Conservation (phyloP, 257 asterid genomes). For the Solanum tacnaense region DNA sequence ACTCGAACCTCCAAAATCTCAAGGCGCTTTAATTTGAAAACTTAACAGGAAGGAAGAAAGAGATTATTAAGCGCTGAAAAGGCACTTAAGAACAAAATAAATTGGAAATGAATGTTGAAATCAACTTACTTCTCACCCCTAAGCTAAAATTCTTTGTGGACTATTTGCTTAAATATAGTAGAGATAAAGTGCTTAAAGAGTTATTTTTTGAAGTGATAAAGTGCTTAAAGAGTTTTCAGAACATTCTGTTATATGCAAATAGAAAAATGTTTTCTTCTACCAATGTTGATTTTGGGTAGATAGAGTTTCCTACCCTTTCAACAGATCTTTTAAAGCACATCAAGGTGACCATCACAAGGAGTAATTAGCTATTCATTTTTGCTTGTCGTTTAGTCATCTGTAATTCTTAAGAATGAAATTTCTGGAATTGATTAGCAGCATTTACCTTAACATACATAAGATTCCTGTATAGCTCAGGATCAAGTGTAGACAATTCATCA, state of each 20-base stretch:
- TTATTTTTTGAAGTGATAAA: not conserved
- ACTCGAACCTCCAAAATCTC: not conserved
- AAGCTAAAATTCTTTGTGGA: not conserved
- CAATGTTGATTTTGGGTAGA: not conserved
- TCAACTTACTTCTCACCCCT: not conserved
- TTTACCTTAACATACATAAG: constrained; percentile 92
- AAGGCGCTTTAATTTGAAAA: not conserved
- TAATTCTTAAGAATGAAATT: not conserved
- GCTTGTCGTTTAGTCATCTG: not conserved
- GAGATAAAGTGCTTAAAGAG: not conserved
- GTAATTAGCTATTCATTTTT: not conserved
- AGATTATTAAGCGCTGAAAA: not conserved
- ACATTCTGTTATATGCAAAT: not conserved
- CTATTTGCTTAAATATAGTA: not conserved
- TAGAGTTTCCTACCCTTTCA: not conserved
- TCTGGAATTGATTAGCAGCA: constrained; percentile 3
- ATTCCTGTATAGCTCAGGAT: constrained; percentile 86
- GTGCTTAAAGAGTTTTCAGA: not conserved
- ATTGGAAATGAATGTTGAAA: not conserved
- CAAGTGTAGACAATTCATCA: constrained; percentile 91
- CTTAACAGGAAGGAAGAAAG: not conserved
- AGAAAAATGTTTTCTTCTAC: not conserved
- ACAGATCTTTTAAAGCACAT: not conserved
- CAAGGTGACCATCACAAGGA: not conserved
- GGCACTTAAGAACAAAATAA: not conserved